Base-by-base conservation (phyloP, 768 basidiomycete genomes). In the Tulasnella sp. region DNA sequence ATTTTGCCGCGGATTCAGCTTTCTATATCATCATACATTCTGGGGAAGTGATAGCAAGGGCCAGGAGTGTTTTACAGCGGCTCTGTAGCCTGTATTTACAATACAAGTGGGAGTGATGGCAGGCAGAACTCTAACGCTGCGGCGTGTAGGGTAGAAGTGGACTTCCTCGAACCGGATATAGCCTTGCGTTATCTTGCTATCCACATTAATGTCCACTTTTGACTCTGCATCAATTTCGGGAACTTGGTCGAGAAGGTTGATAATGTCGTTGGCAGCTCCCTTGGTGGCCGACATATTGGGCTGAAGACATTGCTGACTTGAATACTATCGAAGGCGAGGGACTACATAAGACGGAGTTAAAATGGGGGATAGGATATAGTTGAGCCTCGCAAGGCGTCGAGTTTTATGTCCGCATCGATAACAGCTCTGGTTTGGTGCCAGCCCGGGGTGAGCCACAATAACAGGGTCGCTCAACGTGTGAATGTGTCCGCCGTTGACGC, bases 281-380 rank as follows among this genome's bases (percentile, higher is more conserved):
- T 70, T 69, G 10, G 75, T 73, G 31, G 71, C 69, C 1, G 69
- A 70, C 41, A 67, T 63, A 60, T 75, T 74, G 34, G 75, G 74
- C 61, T 57, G 58, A 69, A 69, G 24, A 70, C 67, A 49, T 71
- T 68, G 9, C 71, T 70, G 24, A 74, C 75, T 65, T 76, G 74
- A 55, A 92, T 87, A 12, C 88, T 78, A 46, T 85, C 81, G 66
- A 90, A 90, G 4, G 80, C 80, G 7, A 83, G 80, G 64, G 78
- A 78, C 87, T 88, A 65, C 10, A 31, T 24, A 17, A 21, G 17
- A 0, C n/a, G n/a, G n/a, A n/a, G n/a, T n/a, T n/a, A n/a, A n/a
- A 49, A 30, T 10, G 3, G 17, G 15, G 4, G 15, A 2, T 4
- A 31, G 19, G 17, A 59, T 43, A 22, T n/a, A n/a, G n/a, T n/a